These are phyloP conservation scores for Tetrahymena thermophila DNA, from an alignment of 73 alveolate genomes.

Conservation along the genomic window DNA sequence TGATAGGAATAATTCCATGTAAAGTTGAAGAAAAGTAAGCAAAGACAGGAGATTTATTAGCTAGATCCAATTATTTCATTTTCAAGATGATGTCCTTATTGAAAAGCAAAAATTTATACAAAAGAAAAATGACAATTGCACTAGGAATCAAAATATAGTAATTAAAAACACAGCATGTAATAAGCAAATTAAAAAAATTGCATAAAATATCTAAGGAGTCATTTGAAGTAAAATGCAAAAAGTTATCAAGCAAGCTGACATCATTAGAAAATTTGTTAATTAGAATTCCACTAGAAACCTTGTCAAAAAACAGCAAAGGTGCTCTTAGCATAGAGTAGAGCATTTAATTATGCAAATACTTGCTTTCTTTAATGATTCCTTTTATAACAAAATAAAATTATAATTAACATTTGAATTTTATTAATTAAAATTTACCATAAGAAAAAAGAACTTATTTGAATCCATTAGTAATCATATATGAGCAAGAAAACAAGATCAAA, in stretches of 20 bases:
- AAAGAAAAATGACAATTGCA: background rate
- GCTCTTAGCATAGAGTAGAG: conserved; percentile 5
- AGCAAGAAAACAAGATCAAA: background rate
- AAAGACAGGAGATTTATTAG: background rate
- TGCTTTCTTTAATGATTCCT: background rate
- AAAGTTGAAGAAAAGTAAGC: background rate
- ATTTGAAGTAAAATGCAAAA: background rate
- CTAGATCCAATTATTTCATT: conserved; percentile 7
- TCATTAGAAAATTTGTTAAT: conserved; percentile 29
- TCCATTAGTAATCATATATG: background rate
- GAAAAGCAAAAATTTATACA: background rate
- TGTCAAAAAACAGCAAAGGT: conserved; percentile 6
- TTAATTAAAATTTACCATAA: background rate
- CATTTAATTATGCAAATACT: conserved; percentile 10
- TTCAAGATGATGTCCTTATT: background rate
- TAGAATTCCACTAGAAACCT: conserved; percentile 11
- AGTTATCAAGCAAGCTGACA: conserved; percentile 9
- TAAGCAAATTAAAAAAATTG: conserved; percentile 5
- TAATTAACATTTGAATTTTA: background rate
- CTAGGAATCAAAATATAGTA: background rate
- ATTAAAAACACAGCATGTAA: conserved; percentile 6
- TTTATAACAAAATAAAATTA: too few relatives aligned
- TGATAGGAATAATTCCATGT: background rate
- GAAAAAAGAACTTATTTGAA: background rate
- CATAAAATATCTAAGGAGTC: conserved; percentile 5